phyloP scores from a whole-genome alignment of 2,329 filamentous ascomycete species.

The Leptographium procerum region DNA sequence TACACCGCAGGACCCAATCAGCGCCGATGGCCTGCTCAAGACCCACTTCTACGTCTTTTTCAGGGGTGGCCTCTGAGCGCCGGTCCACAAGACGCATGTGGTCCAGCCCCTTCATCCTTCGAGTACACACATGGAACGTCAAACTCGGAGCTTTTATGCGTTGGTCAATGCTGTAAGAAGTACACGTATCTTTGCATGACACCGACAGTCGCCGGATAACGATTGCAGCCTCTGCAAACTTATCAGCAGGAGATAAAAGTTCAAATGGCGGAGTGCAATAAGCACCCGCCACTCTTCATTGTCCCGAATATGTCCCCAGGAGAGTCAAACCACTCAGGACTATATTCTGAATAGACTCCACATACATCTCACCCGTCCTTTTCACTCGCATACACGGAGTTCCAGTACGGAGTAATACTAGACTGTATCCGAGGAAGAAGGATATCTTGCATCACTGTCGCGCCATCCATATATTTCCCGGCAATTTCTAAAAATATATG shows the following conservation, averaged over 20 bases:
- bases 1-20: background rate
- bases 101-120: background rate
- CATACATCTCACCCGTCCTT: background rate
- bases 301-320: no score
- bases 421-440: no score
- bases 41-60: background rate
- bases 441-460: background rate
- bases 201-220: background rate
- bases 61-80: background rate
- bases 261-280: background rate
- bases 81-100: background rate
- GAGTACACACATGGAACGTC: background rate
- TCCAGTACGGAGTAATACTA: background rate
- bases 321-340: background rate
- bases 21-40: background rate
- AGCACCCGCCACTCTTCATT: no score
- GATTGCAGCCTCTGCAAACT: background rate
- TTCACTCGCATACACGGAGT: no score
- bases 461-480: background rate
- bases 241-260: background rate
- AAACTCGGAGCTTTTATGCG: background rate
- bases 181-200: background rate
- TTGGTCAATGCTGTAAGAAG: background rate
- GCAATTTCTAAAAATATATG: background rate
- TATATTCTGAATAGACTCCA: background rate